Conservation (phyloP, 345 rosid genomes). For the Kernera saxatilis region DNA sequence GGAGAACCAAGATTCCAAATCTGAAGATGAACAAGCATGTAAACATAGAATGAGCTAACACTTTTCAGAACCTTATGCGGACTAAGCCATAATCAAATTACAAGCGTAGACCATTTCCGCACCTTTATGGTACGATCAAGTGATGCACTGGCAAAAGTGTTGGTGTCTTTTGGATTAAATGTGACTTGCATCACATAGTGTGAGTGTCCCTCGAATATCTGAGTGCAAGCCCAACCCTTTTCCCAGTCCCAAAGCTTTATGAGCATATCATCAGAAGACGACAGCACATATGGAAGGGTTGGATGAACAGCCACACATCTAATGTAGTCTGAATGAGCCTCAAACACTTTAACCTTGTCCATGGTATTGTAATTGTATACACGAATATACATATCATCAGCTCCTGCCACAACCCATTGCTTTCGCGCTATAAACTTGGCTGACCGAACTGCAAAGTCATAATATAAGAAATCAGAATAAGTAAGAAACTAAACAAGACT, state of each 20-base stretch:
- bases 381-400: conserved; percentile 89
- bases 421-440: conserved; percentile 83
- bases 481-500: neutral
- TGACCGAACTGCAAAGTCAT: conserved; percentile 68
- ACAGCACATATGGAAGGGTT: conserved; percentile 80
- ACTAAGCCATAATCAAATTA: conserved; percentile 1
- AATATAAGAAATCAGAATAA: conserved; percentile 1
- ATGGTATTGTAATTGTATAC: conserved; percentile 89
- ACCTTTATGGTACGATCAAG: conserved; percentile 97
- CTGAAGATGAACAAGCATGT: conserved; percentile 35
- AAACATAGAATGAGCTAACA: neutral
- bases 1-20: conserved; percentile 98
- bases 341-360: conserved; percentile 89
- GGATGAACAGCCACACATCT: conserved; percentile 96
- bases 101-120: neutral
- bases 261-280: conserved; percentile 98
- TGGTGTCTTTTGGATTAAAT: conserved; percentile 83
- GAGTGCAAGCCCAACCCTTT: conserved; percentile 91
- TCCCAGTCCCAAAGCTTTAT: conserved; percentile 99
- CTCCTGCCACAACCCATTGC: conserved; percentile 96
- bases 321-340: conserved; percentile 95
- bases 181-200: conserved; percentile 99
- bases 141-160: conserved; percentile 96
- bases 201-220: conserved; percentile 97
- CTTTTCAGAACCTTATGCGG: neutral